phyloP scores from a whole-genome alignment of 2,329 filamentous ascomycete genomes.

The Xylaria sp. region DNA sequence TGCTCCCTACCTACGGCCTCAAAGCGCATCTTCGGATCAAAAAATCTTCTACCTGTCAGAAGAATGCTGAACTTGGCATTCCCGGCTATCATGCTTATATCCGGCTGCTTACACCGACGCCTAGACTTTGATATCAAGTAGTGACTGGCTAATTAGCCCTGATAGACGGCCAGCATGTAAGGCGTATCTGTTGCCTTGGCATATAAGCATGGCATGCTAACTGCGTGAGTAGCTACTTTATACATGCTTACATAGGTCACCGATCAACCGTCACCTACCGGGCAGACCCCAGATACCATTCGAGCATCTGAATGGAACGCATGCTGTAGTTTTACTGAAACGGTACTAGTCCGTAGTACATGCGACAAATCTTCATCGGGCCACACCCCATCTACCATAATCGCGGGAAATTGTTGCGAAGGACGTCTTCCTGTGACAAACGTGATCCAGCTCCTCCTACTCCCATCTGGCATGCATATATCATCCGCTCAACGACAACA shows the following conservation, averaged over 20 bases:
- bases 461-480: slow-evolving; percentile 2
- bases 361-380: slow-evolving; percentile 1
- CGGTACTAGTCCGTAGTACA: not conserved
- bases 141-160: slow-evolving; percentile 15
- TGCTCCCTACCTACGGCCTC: not conserved
- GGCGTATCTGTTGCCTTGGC: not conserved
- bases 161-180: not conserved
- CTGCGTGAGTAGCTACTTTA: not conserved
- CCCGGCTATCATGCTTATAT: not conserved
- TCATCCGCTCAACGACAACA: not conserved
- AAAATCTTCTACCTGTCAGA: not conserved
- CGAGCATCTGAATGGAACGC: not conserved
- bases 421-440: not conserved
- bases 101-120: not conserved
- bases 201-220: not conserved
- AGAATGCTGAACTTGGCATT: not conserved
- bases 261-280: not conserved
- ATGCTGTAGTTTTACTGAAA: not conserved
- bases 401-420: slow-evolving; percentile 8
- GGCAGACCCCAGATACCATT: not conserved
- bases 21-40: not conserved
- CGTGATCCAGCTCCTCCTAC: not conserved
- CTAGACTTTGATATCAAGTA: not conserved
- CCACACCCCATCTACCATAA: slow-evolving; percentile 1
- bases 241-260: not conserved